Evolutionary conservation across 2,329 filamentous ascomycete genomes (phyloP).

Genomic region (Bipolaris sorokiniana): DNA sequence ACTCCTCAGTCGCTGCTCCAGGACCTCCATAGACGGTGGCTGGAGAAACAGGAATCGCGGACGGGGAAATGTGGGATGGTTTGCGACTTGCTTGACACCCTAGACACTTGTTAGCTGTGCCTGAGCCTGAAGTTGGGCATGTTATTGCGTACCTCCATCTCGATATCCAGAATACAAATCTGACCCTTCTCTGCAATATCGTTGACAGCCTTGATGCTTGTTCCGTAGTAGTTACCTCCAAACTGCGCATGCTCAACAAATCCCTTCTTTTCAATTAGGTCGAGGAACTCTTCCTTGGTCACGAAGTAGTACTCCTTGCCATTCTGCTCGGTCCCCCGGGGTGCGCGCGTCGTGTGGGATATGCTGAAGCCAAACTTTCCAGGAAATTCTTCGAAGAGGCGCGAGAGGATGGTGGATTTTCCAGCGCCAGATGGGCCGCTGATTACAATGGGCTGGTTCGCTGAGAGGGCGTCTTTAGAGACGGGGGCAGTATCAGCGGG

Average conservation of each 20-base stretch:
- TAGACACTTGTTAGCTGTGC: conserved; percentile 32
- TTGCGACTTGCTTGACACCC: conserved; percentile 92
- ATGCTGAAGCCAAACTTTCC: conserved; percentile 69
- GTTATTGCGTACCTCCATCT: conserved; percentile 77
- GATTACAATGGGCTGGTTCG: conserved; percentile 69
- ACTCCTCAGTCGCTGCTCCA: conserved; percentile 66
- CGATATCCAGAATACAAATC: conserved; percentile 88
- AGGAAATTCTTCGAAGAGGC: conserved; percentile 70
- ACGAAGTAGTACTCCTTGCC: conserved; percentile 82
- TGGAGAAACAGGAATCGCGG: conserved; percentile 85
- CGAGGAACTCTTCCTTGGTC: conserved; percentile 55
- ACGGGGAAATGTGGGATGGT: conserved; percentile 65
- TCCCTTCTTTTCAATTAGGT: conserved; percentile 63
- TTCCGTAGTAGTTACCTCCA: conserved; percentile 86
- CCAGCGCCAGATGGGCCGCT: conserved; percentile 80
- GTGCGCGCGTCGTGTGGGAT: conserved; percentile 77
- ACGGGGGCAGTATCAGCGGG: conserved; percentile 24
- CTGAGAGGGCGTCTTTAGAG: conserved; percentile 28
- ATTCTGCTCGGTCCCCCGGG: conserved; percentile 75
- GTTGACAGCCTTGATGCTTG: conserved; percentile 77
- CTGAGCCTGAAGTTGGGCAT: not conserved
- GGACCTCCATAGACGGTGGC: conserved; percentile 74
- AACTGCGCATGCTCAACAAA: conserved; percentile 92
- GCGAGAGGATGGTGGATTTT: conserved; percentile 79
- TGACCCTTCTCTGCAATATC: conserved; percentile 73